Evolutionary conservation across 306 rosid species (phyloP).

Genomic region (Pyrus bretschneideri): DNA sequence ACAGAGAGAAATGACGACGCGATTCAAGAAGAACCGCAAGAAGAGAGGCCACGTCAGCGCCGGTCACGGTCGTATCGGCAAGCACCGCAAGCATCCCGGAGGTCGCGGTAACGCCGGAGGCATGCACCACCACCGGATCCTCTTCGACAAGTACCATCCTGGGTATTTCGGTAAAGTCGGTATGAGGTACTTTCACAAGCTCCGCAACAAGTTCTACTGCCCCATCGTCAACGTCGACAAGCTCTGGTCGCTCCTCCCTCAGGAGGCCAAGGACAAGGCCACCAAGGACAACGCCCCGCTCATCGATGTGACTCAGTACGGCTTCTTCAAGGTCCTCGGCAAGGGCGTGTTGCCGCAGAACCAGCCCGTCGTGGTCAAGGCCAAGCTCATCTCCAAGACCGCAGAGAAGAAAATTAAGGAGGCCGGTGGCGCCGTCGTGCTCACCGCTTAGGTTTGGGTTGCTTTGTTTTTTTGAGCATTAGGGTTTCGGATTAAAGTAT

Average conservation of each 20-base stretch:
- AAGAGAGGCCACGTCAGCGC: conserved; percentile 94
- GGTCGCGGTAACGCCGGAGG: conserved; percentile 95
- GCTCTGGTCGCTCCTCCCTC: conserved; percentile 65
- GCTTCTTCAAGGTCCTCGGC: conserved; percentile 69
- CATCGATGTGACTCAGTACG: conserved; percentile 62
- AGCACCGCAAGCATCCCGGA: conserved; percentile 85
- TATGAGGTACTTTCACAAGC: conserved; percentile 83
- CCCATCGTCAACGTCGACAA: conserved; percentile 80
- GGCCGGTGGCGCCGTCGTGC: conserved; percentile 77
- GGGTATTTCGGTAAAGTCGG: conserved; percentile 88
- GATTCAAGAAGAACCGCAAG: conserved; percentile 89
- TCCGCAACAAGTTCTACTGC: conserved; percentile 63
- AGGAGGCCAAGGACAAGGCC: conserved; percentile 66
- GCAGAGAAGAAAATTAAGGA: conserved; percentile 94
- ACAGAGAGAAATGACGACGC: conserved; percentile 54
- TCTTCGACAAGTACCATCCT: conserved; percentile 88
- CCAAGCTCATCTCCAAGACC: conserved; percentile 66
- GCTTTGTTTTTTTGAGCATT: neutral
- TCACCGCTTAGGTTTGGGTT: conserved; percentile 60
- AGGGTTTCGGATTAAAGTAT: neutral
- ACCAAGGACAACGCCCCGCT: conserved; percentile 52
- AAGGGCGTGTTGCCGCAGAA: conserved; percentile 56
- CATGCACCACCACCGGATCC: conserved; percentile 90
- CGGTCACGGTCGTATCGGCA: conserved; percentile 79
- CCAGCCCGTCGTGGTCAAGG: conserved; percentile 69